Percentiles rank a stretch among this genome's conserved stretches.
Conservation (phyloP, 441 rosid genomes). For the Raphanus hybrid region DNA sequence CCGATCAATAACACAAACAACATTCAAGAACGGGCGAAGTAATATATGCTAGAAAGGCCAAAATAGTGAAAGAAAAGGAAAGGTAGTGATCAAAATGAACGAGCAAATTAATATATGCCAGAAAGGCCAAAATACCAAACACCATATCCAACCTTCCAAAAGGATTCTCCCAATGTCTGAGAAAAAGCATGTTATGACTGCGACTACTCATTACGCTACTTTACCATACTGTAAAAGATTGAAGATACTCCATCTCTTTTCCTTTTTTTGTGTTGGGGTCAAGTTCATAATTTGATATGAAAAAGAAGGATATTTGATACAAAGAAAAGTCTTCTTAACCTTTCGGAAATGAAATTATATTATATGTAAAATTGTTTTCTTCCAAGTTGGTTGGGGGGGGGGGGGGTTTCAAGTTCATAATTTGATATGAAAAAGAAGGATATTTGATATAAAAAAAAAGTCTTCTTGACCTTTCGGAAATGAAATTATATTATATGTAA, state of each 20-base stretch:
- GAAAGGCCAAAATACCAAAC: constrained; percentile 29
- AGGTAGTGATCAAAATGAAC: too few relatives aligned
- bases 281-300: neutral
- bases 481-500: neutral
- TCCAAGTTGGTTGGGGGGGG: neutral
- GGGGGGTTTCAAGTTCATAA: neutral
- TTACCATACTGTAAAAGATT: constrained; percentile 26
- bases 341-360: neutral
- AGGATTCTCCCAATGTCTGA: constrained; percentile 22
- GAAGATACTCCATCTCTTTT: constrained; percentile 20
- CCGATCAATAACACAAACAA: neutral
- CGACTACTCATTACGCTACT: constrained; percentile 28
- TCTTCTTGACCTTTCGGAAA: neutral
- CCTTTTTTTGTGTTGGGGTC: neutral
- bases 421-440: neutral
- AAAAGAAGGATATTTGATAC: neutral
- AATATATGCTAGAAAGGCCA: too few relatives aligned
- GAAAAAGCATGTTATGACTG: constrained; percentile 31
- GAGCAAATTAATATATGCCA: too few relatives aligned
- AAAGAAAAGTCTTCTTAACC: neutral
- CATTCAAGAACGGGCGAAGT: neutral
- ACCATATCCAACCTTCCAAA: constrained; percentile 33
- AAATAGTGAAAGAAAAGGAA: too few relatives aligned
- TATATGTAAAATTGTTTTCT: neutral
- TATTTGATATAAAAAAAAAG: neutral